phyloP scores from a whole-genome alignment of 805 yeast species.

The Priceomyces haplophilus region DNA sequence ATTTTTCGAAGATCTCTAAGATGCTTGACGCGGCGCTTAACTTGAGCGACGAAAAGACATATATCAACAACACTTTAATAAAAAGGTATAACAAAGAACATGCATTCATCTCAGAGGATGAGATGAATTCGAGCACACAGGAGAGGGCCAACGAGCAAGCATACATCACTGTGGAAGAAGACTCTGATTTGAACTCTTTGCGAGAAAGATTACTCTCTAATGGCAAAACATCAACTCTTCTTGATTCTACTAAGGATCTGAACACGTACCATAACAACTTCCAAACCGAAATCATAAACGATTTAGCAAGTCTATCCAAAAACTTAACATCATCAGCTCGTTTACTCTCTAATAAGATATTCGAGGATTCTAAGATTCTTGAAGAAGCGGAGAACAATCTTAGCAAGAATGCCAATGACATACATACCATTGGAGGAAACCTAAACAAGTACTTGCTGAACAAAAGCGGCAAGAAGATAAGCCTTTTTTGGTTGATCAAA shows the following conservation, averaged over 20 bases:
- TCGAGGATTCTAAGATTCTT: slow-evolving; percentile 33
- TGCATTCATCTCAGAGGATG: background rate
- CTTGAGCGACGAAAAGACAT: slow-evolving; percentile 20
- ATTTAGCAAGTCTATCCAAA: slow-evolving; percentile 47
- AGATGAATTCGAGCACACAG: background rate
- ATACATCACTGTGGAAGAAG: slow-evolving; percentile 6
- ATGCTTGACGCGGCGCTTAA: slow-evolving; percentile 16
- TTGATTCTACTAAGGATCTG: slow-evolving; percentile 7
- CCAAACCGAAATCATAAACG: slow-evolving; percentile 49
- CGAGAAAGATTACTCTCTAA: slow-evolving; percentile 25
- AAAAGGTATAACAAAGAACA: slow-evolving; percentile 4
- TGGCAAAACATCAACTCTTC: slow-evolving; percentile 12
- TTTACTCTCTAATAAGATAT: slow-evolving; percentile 34
- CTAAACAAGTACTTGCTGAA: slow-evolving; percentile 35
- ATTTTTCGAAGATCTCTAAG: slow-evolving; percentile 8
- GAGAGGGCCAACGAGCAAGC: background rate
- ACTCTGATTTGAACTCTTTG: slow-evolving; percentile 20
- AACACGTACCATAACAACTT: slow-evolving; percentile 41
- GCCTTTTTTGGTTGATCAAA: slow-evolving; percentile 37
- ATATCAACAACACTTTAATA: slow-evolving; percentile 16
- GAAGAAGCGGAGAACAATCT: slow-evolving; percentile 34
- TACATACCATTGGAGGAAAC: slow-evolving; percentile 33
- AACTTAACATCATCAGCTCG: slow-evolving; percentile 48
- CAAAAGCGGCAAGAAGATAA: slow-evolving; percentile 40
- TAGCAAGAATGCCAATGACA: slow-evolving; percentile 26